A percentile compares a stretch with the other conserved stretches of the same genome.
phyloP scores from a whole-genome alignment of 2,329 filamentous ascomycete species.

The Leptographium flavum region DNA sequence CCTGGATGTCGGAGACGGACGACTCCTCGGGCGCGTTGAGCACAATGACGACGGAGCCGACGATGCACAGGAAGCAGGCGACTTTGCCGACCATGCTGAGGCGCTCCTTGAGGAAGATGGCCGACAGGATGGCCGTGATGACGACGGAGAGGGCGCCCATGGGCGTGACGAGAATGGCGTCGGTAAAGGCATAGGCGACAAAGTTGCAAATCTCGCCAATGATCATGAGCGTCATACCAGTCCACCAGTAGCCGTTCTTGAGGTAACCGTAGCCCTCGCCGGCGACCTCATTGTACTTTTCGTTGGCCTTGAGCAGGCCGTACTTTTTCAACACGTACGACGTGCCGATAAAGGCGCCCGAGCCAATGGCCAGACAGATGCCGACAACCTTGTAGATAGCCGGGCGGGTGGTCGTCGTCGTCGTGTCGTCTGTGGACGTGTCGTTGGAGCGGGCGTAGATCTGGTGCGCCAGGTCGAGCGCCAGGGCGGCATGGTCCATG shows the following conservation, averaged over 20 bases:
- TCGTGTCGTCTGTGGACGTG: conserved; percentile 6
- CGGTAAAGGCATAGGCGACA: conserved; percentile 90
- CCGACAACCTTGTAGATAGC: conserved; percentile 70
- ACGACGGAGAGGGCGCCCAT: conserved; percentile 86
- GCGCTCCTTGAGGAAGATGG: conserved; percentile 90
- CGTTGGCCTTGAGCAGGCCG: conserved; percentile 79
- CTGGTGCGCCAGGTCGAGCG: conserved; percentile 20
- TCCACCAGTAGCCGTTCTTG: conserved; percentile 92
- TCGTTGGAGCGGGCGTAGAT: conserved; percentile 29
- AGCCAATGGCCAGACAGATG: conserved; percentile 71
- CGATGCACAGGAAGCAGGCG: conserved; percentile 86
- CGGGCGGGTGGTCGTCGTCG: conserved; percentile 21
- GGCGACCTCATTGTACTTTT: conserved; percentile 90
- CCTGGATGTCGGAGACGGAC: conserved; percentile 73
- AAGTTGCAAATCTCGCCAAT: conserved; percentile 95
- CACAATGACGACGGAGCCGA: conserved; percentile 86
- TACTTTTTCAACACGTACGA: conserved; percentile 96
- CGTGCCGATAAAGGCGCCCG: conserved; percentile 81
- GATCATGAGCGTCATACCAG: conserved; percentile 93
- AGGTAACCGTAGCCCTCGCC: conserved; percentile 96
- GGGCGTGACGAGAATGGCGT: conserved; percentile 88
- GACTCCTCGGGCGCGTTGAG: conserved; percentile 83
- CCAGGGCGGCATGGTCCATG: conserved; percentile 16
- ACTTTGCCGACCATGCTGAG: conserved; percentile 94
- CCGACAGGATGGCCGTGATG: conserved; percentile 77